Evolutionary conservation across 2,329 filamentous ascomycete genomes (phyloP), one percentile per base, ranked within the genome.

Genomic region (Fusarium falciforme): DNA sequence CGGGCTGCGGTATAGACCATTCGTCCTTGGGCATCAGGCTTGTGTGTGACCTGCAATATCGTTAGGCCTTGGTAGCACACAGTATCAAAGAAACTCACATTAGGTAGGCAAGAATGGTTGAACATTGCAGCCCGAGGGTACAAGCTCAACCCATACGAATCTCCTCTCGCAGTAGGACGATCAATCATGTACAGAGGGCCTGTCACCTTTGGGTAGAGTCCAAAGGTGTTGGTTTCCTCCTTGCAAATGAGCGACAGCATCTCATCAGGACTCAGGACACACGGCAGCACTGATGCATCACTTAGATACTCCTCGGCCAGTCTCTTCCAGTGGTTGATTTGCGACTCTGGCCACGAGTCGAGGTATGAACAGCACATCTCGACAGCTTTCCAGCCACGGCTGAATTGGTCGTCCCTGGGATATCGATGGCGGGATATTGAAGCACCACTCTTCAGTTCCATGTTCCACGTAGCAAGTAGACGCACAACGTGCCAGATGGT

Each of bases 141-240:
- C 10, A 80, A 20, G 2, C 72, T 68, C 52, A 80, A 60, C 6
- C 78, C 79, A 22, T 79, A 80, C 0, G 67, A 71, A 52, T 79
- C 71, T 17, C 79, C 79, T 65, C 79, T 67, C 1, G 71, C 49
- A 2, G 55, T 36, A 25, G 61, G 66, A n/a, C 35, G 31, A 16
- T 68, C 66, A 9, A 35, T 65, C 66, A 73, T 59, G 11, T 65
- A 59, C 5, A 73, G 63, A 22, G 76, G 76, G 0, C 79, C 79
- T 1, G 78, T 80, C 0, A 68, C 20, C 11, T 66, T 71, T 6
- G 72, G 73, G 40, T 80, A 80, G 12, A 80, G 67, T 0, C 78
- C 79, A 58, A 80, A 80, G 0, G 79, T 80, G 22, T 80, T 80
- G 11, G 79, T 80, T 42, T 80, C 79, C 27, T 80, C 79, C 42